A percentile compares a stretch with the other conserved stretches of the same genome.
phyloP scores from a whole-genome alignment of 176 grass and related monocot species.

The Puccinellia tenuiflora region DNA sequence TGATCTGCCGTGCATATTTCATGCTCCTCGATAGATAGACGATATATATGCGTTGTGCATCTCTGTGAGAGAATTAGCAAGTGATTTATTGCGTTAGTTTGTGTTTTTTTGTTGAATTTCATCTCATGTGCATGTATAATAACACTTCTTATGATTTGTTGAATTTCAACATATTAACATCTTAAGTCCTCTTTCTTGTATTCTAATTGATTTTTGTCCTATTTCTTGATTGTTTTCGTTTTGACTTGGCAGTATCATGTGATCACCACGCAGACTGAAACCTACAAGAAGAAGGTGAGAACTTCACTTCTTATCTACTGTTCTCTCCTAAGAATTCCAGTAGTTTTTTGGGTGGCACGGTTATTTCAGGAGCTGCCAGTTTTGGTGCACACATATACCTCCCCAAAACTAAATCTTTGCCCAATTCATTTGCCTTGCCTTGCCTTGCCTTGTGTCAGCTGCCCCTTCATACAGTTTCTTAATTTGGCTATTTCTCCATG shows the following conservation, averaged over 20 bases:
- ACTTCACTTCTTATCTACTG: background rate
- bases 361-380: background rate
- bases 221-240: background rate
- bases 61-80: background rate
- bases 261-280: slow-evolving; percentile 82
- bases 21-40: background rate
- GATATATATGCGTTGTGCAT: background rate
- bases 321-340: background rate
- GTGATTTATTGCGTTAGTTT: background rate
- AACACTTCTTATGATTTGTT: no score
- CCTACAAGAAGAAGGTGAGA: slow-evolving; percentile 93
- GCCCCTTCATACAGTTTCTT: background rate
- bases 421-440: background rate
- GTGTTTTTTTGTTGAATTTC: background rate
- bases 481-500: background rate
- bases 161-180: background rate
- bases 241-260: slow-evolving; percentile 68
- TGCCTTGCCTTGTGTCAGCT: background rate
- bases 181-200: background rate
- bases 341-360: background rate
- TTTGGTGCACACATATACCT: background rate
- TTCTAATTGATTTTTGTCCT: background rate
- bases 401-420: background rate
- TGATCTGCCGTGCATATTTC: slow-evolving; percentile 28
- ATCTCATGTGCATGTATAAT: background rate